These are phyloP conservation scores for Nothophytophthora sp. DNA, from an alignment of 352 stramenopile species.

Conservation along the genomic window DNA sequence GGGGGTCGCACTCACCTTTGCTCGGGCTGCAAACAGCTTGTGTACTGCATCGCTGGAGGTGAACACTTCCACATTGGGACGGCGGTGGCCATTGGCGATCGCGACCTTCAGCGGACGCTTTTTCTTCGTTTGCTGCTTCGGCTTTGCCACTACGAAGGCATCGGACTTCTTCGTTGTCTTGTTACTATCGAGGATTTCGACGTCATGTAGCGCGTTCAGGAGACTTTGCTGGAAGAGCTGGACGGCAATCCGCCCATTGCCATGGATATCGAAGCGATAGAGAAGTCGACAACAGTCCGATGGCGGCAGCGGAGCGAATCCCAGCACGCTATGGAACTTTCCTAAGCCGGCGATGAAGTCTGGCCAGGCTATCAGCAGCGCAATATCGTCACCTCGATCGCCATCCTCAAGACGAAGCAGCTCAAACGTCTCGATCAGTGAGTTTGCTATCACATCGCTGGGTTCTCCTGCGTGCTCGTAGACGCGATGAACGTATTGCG, in stretches of 20 bases:
- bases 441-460: slow-evolving; percentile 16
- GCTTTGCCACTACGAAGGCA: no score
- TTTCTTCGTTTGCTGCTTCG: slow-evolving; percentile 1
- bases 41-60: slow-evolving; percentile 37
- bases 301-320: not conserved
- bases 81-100: slow-evolving; percentile 22
- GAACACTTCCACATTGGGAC: slow-evolving; percentile 38
- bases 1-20: slow-evolving; percentile 14
- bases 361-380: slow-evolving; percentile 9
- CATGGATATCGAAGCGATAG: slow-evolving; percentile 40
- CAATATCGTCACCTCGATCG: no score
- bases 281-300: slow-evolving; percentile 38
- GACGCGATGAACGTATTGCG: slow-evolving; percentile 23
- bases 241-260: slow-evolving; percentile 24
- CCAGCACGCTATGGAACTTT: slow-evolving; percentile 23
- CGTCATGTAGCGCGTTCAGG: slow-evolving; percentile 12
- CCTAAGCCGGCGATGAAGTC: slow-evolving; percentile 24
- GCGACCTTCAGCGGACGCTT: slow-evolving; percentile 24
- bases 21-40: slow-evolving; percentile 43
- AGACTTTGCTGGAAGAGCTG: slow-evolving; percentile 16
- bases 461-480: slow-evolving; percentile 4
- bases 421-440: no score
- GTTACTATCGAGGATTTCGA: slow-evolving; percentile 8
- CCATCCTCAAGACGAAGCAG: no score
- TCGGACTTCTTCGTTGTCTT: slow-evolving; percentile 3